A percentile compares a stretch with the other conserved stretches of the same genome.
These are phyloP conservation scores for Pseudocercospora macadamiae DNA, from an alignment of 2,329 filamentous ascomycete genomes.

Conservation along the genomic window DNA sequence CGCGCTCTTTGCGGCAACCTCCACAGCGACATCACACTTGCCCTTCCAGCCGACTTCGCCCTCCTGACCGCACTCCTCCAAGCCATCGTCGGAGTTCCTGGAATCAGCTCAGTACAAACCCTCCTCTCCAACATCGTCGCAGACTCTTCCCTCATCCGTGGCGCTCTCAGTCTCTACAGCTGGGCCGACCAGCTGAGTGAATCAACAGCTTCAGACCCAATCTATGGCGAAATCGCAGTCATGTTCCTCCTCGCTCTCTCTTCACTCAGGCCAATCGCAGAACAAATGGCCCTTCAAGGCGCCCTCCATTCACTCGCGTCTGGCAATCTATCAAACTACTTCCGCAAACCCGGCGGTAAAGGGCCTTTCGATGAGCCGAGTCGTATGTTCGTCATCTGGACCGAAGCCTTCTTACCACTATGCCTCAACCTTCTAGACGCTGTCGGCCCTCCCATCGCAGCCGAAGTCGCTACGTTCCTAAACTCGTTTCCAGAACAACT, in stretches of 20 bases:
- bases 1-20: constrained; percentile 77
- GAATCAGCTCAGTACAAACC: constrained; percentile 60
- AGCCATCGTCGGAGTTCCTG: constrained; percentile 76
- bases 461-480: constrained; percentile 83
- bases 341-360: constrained; percentile 68
- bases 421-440: constrained; percentile 85
- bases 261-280: constrained; percentile 76
- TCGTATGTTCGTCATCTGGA: constrained; percentile 88
- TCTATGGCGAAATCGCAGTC: constrained; percentile 91
- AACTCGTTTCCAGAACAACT: constrained; percentile 87
- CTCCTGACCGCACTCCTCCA: constrained; percentile 88
- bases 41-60: constrained; percentile 74
- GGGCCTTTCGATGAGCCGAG: constrained; percentile 77
- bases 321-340: constrained; percentile 76
- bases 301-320: constrained; percentile 77
- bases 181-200: constrained; percentile 87
- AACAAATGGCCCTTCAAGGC: constrained; percentile 86
- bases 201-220: constrained; percentile 72
- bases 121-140: constrained; percentile 54
- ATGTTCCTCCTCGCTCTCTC: constrained; percentile 86
- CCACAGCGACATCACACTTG: constrained; percentile 57
- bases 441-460: constrained; percentile 78
- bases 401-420: constrained; percentile 81
- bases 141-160: constrained; percentile 71
- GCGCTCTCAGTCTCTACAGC: constrained; percentile 84